Conservation (phyloP, 768 basidiomycete species). For the Naganishia kalamii region DNA sequence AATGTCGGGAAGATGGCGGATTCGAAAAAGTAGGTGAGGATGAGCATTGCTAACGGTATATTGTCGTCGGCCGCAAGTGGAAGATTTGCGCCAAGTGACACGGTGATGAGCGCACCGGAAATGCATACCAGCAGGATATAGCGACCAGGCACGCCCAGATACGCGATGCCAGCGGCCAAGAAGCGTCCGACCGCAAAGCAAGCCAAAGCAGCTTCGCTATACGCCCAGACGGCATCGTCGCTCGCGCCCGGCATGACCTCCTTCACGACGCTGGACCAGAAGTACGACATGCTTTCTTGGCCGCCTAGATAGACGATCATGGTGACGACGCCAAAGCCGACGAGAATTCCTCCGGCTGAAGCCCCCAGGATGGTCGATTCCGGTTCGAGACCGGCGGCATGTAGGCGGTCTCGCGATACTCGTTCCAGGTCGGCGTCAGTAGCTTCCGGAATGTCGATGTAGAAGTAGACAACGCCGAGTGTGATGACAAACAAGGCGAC, state of each 20-base stretch:
- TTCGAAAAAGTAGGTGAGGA: slow-evolving; percentile 38
- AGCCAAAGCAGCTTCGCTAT: neutral
- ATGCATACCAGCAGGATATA: slow-evolving; percentile 31
- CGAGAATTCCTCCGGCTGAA: slow-evolving; percentile 22
- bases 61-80: slow-evolving; percentile 10
- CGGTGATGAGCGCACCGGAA: slow-evolving; percentile 30
- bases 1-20: slow-evolving; percentile 40
- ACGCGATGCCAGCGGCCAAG: slow-evolving; percentile 32
- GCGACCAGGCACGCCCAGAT: slow-evolving; percentile 36
- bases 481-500: slow-evolving; percentile 39
- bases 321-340: slow-evolving; percentile 26
- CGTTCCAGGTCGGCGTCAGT: slow-evolving; percentile 36
- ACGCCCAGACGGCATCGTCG: neutral
- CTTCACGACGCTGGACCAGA: slow-evolving; percentile 23
- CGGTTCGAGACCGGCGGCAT: slow-evolving; percentile 27
- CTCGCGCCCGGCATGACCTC: slow-evolving; percentile 17
- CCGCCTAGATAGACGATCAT: slow-evolving; percentile 37
- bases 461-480: slow-evolving; percentile 41
- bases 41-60: slow-evolving; percentile 27
- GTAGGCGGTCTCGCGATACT: slow-evolving; percentile 27
- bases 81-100: slow-evolving; percentile 29
- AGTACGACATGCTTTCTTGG: slow-evolving; percentile 38
- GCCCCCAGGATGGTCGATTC: slow-evolving; percentile 23
- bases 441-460: slow-evolving; percentile 39
- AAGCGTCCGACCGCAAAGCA: slow-evolving; percentile 34